phyloP scores from a whole-genome alignment of 495 filamentous ascomycete species.

The Xylaria flabelliformis region DNA sequence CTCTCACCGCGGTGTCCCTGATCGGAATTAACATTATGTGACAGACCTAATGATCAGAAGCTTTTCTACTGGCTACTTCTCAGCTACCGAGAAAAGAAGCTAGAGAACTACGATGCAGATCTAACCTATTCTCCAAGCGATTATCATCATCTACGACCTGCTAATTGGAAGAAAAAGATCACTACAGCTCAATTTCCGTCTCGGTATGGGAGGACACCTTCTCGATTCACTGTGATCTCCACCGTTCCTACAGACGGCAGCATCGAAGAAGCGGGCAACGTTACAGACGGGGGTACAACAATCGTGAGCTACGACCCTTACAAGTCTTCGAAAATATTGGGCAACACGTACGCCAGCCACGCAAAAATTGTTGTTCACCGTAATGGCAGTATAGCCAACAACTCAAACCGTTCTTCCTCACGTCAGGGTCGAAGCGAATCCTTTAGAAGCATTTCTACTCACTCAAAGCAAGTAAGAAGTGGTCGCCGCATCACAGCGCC shows the following conservation, averaged over 20 bases:
- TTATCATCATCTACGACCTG: conserved; percentile 76
- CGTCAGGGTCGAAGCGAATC: conserved; percentile 31
- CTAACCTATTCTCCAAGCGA: conserved; percentile 84
- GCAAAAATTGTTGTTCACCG: conserved; percentile 74
- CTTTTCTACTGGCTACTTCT: conserved; percentile 86
- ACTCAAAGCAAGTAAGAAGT: conserved; percentile 28
- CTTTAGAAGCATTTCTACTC: conserved; percentile 32
- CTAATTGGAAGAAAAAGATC: conserved; percentile 52
- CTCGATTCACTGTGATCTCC: conserved; percentile 75
- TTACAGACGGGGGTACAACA: conserved; percentile 41
- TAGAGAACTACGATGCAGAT: conserved; percentile 81
- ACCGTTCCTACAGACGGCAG: conserved; percentile 51
- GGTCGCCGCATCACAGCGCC: conserved; percentile 20
- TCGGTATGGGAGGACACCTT: conserved; percentile 61
- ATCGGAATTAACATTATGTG: conserved; percentile 34
- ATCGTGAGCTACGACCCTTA: conserved; percentile 81
- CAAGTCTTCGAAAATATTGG: conserved; percentile 66
- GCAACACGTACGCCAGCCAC: conserved; percentile 48
- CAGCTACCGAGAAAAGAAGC: conserved; percentile 77
- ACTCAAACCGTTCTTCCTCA: conserved; percentile 34
- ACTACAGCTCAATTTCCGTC: conserved; percentile 59
- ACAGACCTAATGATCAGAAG: conserved; percentile 83
- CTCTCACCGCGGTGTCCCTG: conserved; percentile 18
- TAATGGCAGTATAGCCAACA: conserved; percentile 34
- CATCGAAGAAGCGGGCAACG: conserved; percentile 29